These are phyloP conservation scores for Heritiera fomes DNA, from an alignment of 345 rosid genomes.

Conservation along the genomic window DNA sequence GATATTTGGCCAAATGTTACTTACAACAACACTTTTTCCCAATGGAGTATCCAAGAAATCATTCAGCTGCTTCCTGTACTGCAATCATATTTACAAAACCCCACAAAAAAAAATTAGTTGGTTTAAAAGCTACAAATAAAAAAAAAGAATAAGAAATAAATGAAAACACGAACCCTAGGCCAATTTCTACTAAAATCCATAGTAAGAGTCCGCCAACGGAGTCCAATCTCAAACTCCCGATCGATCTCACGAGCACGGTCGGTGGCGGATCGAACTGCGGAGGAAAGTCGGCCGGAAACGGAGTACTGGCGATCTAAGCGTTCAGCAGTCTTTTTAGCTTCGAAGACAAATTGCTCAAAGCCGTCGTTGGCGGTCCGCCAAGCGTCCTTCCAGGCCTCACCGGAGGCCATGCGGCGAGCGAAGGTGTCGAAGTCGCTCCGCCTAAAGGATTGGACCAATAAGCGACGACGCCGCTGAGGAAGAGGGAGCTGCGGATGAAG, in stretches of 20 bases:
- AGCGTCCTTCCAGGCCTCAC: constrained; percentile 67
- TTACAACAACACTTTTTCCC: constrained; percentile 78
- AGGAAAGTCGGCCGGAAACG: constrained; percentile 59
- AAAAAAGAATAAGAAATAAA: not conserved
- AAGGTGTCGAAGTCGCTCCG: constrained; percentile 66
- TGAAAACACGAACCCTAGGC: constrained; percentile 62
- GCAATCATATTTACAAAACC: constrained; percentile 35
- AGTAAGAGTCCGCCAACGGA: constrained; percentile 62
- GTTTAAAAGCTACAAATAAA: not conserved
- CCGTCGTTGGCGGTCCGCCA: constrained; percentile 89
- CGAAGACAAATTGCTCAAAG: constrained; percentile 74
- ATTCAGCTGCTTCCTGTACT: constrained; percentile 84
- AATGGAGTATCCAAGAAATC: constrained; percentile 70
- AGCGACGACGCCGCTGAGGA: constrained; percentile 14
- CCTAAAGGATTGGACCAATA: constrained; percentile 42
- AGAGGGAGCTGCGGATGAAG: not conserved
- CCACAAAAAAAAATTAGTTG: not conserved
- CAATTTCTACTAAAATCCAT: constrained; percentile 75
- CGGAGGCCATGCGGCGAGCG: constrained; percentile 56
- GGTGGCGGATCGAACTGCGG: constrained; percentile 57
- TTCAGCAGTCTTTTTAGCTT: constrained; percentile 82
- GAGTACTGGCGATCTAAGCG: constrained; percentile 79
- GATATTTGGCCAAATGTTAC: constrained; percentile 26
- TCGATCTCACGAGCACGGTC: constrained; percentile 77
- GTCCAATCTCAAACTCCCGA: constrained; percentile 64